Base-by-base conservation (phyloP, 2,329 filamentous ascomycete genomes). In the Didymella glomerata region DNA sequence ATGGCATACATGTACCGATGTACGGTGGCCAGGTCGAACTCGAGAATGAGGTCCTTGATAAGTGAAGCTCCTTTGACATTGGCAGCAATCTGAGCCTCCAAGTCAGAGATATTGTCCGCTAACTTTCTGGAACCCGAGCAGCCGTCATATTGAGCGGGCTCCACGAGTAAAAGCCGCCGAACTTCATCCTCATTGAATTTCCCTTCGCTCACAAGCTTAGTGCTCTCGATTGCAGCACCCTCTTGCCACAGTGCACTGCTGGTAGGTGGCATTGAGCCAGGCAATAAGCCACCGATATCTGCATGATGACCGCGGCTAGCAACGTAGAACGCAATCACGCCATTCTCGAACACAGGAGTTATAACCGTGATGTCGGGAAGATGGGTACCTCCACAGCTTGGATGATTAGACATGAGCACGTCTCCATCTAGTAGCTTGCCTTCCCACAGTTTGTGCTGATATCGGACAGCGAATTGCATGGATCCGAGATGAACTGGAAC, bases 261-360 rank as follows among this genome's bases (percentile, higher is more conserved):
- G 34, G 79, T 76, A 3, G 79, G 77, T 62, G 77, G 77, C 79
- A 81, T 81, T 14, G 51, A 54, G 24, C 51, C 51, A 41, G 76
- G 77, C 5, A 74, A 72, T 20, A 76, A 76, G 1, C 78, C 78
- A 10, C 78, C 91, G 64, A 93, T 62, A 40, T 64, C 58, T 7
- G 61, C 48, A 54, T 80, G 78, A 51, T 79, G 76, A n/a, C 77
- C 77, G n/a, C 79, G 67, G 11, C 71, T 75, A 0, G 78, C 78
- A 13, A 76, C 73, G 36, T 78, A 80, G 76, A 93, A 93, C 2
- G 45, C 52, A 52, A 92, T 82, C 57, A 92, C 91, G 16, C 88
- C 84, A 51, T 88, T 84, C 1, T 86, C 87, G 47, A 79, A 80
- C 2, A 80, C 74, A 13, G 78, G 78, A 1, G 78, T 79, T 1